Evolutionary conservation across 108 stramenopile genomes (phyloP), one percentile per base, ranked within the genome.

Genomic region (Cyclotella distinguenda): DNA sequence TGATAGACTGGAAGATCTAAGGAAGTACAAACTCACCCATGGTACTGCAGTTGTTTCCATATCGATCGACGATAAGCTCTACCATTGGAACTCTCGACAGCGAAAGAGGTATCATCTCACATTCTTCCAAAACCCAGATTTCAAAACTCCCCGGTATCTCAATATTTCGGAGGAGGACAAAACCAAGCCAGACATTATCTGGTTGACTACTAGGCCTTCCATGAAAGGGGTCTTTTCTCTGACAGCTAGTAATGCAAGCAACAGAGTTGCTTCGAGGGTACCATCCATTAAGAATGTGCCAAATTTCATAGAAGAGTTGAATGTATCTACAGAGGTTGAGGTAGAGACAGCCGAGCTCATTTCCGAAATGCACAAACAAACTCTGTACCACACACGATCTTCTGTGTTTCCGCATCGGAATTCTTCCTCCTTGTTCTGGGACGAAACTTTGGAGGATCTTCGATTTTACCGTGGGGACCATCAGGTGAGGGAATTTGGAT

Each of bases 71-170:
- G 66, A 60, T 6, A 75, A 75, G 34, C 60, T 75, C 21, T 75
- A 75, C 35, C 60, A 67, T 13, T 75, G 74, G 74, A 62, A 44
- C 12, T 42, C 48, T 28, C 66, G 74, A 21, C 74, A 75, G 34
- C 66, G 74, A 21, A 75, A 75, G 53, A 33, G 74, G 33, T 75
- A 67, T 28, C 74, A 75, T 56, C 51, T 75, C 10, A 75, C 74
- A 54, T 62, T 75, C 44, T 28, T 33, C 18, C 60, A 59, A 35
- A 52, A 61, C n/a, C 74, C 74, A 31, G 35, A 75, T 23, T 49
- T 62, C 16, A 67, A 30, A 35, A 18, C 19, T 35, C 7, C 15
- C 6, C 57, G 42, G n/a, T 32, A 10, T 16, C 10, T 26, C 1
- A 31, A 36, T n/a, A 49, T 48, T 9, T 45, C 44, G 13, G 28